Base-by-base conservation (phyloP, 169 alveolate genomes). In the Eimeria praecox region DNA sequence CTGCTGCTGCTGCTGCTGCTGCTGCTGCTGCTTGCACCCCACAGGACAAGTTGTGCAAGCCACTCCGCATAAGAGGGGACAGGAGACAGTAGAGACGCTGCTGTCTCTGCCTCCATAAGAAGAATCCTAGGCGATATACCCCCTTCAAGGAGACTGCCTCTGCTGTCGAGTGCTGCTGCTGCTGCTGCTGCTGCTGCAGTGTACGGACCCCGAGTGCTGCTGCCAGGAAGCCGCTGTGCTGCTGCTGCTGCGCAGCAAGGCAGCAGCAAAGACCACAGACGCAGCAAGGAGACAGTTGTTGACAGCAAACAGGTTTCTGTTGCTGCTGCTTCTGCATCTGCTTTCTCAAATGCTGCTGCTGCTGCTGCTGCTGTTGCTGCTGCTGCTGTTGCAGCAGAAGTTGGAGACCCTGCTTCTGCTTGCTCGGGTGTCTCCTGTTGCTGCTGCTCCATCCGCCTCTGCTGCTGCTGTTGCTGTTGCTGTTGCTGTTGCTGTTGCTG, bases 51-150 rank as follows among this genome's bases (percentile, higher is more conserved):
- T n/a, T 83, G 91, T 2, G 91, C 71, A 14, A 83, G 91, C 14
- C 91, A 83, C 54, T 83, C 91, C 9, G 91, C 91, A 33, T 33
- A 35, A 8, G 77, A 75, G 30, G 91, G 91, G 6, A 83, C 91
- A 83, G 91, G 91, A 52, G 91, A 49, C 91, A 83, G 77, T 77
- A 83, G 91, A 22, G 91, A 77, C 27, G 91, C 46, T 16, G 91
- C 91, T 52, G 91, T 30, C 91, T 83, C 91, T 27, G 75, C 91
- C 33, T 83, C 91, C 3, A 77, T 52, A 33, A 83, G 54, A 5
- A 83, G 4, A 8, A 30, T 8, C 10, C 40, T 16, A 1, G 64
- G 91, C 2, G 91, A 66, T 14, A 66, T 49, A 20, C n/a, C 33
- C 10, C 54, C 91, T 16, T 49, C 91, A 33, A 54, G 77, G 42